These are phyloP conservation scores for Cyanophora paradoxa DNA, from an alignment of 78 protist species.

Conservation along the genomic window DNA sequence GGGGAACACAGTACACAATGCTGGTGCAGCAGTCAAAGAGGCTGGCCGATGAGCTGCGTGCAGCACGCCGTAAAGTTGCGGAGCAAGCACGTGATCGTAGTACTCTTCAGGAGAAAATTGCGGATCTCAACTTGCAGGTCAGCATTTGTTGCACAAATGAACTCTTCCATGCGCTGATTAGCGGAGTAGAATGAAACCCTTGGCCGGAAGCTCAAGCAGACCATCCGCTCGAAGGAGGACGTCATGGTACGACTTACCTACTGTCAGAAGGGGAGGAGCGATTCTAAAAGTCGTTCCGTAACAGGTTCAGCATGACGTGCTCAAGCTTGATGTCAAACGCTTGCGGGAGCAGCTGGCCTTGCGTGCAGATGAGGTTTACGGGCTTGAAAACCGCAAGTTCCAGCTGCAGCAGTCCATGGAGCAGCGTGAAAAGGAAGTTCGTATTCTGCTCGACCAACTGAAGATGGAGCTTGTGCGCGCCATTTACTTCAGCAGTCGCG, in stretches of 20 bases:
- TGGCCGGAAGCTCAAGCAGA: too few species aligned
- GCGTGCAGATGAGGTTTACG: slow-evolving; percentile 33
- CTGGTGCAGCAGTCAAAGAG: slow-evolving; percentile 13
- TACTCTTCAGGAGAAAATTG: neutral
- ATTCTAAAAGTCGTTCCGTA: too few species aligned
- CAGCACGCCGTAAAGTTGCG: neutral
- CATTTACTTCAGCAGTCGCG: too few species aligned
- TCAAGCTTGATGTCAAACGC: neutral
- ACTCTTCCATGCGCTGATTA: too few species aligned
- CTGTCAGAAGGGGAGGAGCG: too few species aligned
- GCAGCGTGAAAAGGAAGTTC: slow-evolving; percentile 51
- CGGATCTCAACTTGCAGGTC: slow-evolving; percentile 8
- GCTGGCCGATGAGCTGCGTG: slow-evolving; percentile 4
- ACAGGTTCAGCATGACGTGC: slow-evolving; percentile 16
- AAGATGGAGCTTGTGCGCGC: too few species aligned
- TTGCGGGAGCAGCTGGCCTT: slow-evolving; percentile 33
- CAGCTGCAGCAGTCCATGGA: slow-evolving; percentile 52
- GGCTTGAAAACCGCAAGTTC: slow-evolving; percentile 51
- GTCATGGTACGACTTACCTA: too few species aligned
- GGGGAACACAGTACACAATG: neutral
- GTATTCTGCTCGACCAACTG: too few species aligned
- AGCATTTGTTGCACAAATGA: too few species aligned
- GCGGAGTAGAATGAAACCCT: too few species aligned
- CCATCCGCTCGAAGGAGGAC: neutral
- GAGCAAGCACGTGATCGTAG: neutral